Percentiles rank a stretch among this genome's conserved stretches.
Evolutionary conservation across 192 early-diverging fungal species (phyloP).

Genomic region (Irineochytrium annulatum): DNA sequence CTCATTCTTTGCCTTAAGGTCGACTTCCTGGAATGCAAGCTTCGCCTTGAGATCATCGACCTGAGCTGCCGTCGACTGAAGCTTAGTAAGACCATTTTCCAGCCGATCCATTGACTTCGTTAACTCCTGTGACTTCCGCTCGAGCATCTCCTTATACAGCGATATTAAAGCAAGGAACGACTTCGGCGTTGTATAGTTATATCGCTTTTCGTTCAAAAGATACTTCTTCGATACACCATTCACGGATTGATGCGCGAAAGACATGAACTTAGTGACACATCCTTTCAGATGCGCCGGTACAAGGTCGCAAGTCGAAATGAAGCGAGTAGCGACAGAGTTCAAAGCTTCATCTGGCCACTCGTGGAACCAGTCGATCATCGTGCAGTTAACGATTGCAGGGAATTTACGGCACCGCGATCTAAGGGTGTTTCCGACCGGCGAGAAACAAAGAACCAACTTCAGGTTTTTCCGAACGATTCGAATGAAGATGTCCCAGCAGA

Average conservation of each 20-base stretch:
- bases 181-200: slow-evolving; percentile 67
- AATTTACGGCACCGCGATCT: slow-evolving; percentile 59
- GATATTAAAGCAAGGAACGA: slow-evolving; percentile 59
- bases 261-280: slow-evolving; percentile 60
- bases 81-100: slow-evolving; percentile 62
- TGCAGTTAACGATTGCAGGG: slow-evolving; percentile 53
- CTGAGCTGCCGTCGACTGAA: slow-evolving; percentile 58
- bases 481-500: slow-evolving; percentile 67
- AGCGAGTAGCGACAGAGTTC: slow-evolving; percentile 56
- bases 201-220: slow-evolving; percentile 60
- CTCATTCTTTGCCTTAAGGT: slow-evolving; percentile 62
- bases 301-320: slow-evolving; percentile 51
- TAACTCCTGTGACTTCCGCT: slow-evolving; percentile 50
- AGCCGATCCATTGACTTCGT: slow-evolving; percentile 65
- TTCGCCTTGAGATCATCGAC: slow-evolving; percentile 65
- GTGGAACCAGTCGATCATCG: slow-evolving; percentile 66
- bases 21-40: slow-evolving; percentile 61
- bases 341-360: slow-evolving; percentile 60
- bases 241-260: slow-evolving; percentile 57
- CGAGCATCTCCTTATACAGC: slow-evolving; percentile 64
- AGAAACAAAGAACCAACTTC: slow-evolving; percentile 64
- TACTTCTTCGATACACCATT: slow-evolving; percentile 59
- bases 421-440: slow-evolving; percentile 59
- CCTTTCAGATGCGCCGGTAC: slow-evolving; percentile 49
- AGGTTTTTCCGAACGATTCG: slow-evolving; percentile 50